Evolutionary conservation across 2,329 filamentous ascomycete species (phyloP), one percentile per base, ranked within the genome.

Genomic region (Byssochlamys sp.): DNA sequence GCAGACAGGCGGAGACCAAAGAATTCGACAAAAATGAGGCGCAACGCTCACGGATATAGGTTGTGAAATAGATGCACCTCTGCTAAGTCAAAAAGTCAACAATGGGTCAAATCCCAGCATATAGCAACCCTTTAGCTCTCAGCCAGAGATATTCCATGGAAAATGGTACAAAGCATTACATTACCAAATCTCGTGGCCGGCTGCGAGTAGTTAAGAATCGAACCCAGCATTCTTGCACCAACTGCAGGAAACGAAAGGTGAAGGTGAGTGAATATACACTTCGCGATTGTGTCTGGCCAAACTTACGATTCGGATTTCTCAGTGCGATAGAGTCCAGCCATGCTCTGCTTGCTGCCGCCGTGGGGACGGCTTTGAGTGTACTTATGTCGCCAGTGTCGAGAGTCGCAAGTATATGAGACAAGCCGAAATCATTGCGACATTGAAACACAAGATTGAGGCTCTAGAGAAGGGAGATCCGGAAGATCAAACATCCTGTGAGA

Each of bases 331-430:
- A 11, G 52, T 54, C 7, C 52, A 31, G 24, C 52, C 52, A n/a
- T 54, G 52, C 52, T 54, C 26, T 12, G 28, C 52, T 19, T 54
- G 52, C 24, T 54, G 52, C 29, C 27, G 26, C 29, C 52, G 52
- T 35, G 52, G 52, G 3, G 31, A 25, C 11, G 26, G 26, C 12
- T 27, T 29, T 31, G 52, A 54, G 10, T 54, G 52, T 24, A 35
- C 27, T 12, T 54, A 54, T 31, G 52, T 54, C 12, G 27, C 52
- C 31, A 54, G 52, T 9, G 31, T 25, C 11, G 27, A 54, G 24
- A 35, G 29, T 12, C 52, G 52, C 28, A 54, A 54, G 19, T 54
- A 54, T 31, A 54, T 54, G 52, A 54, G 27, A 25, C 52, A 54
- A 35, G 52, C 52, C 24, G 31, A 54, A 25, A 11, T 31, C 14